phyloP scores from a whole-genome alignment of 257 asterid species.

The Salvia splendens region DNA sequence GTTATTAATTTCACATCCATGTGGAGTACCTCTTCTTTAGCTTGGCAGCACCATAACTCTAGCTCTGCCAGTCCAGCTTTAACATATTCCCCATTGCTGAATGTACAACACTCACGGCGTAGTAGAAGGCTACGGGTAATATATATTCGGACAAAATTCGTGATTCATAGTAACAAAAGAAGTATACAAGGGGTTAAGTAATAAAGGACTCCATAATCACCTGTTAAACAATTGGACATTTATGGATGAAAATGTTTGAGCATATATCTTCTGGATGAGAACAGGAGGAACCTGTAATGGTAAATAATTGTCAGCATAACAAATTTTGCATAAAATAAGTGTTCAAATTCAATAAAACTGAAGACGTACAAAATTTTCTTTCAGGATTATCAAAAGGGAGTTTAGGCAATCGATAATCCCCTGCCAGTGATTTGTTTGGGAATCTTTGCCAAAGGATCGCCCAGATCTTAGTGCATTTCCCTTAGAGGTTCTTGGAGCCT shows the following conservation, averaged over 20 bases:
- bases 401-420: slow-evolving; percentile 87
- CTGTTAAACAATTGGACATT: slow-evolving; percentile 95
- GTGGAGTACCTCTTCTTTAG: slow-evolving; percentile 79
- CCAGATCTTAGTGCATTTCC: slow-evolving; percentile 87
- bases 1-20: neutral
- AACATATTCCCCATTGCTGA: slow-evolving; percentile 95
- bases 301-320: slow-evolving; percentile 40
- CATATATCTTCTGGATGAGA: slow-evolving; percentile 83
- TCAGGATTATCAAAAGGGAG: slow-evolving; percentile 75
- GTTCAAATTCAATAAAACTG: slow-evolving; percentile 6
- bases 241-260: slow-evolving; percentile 79
- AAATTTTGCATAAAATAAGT: neutral
- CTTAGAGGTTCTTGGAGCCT: slow-evolving; percentile 95
- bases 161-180: neutral
- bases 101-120: slow-evolving; percentile 98
- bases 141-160: slow-evolving; percentile 23
- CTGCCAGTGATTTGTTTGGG: slow-evolving; percentile 81
- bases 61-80: slow-evolving; percentile 96
- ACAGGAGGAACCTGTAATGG: slow-evolving; percentile 83
- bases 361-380: slow-evolving; percentile 84
- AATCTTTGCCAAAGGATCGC: slow-evolving; percentile 85
- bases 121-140: slow-evolving; percentile 73
- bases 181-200: neutral
- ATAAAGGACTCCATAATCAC: slow-evolving; percentile 35
- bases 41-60: slow-evolving; percentile 96